Evolutionary conservation across 331 rosid species (phyloP), one percentile per base, ranked within the genome.

Genomic region (Quercus phellos): DNA sequence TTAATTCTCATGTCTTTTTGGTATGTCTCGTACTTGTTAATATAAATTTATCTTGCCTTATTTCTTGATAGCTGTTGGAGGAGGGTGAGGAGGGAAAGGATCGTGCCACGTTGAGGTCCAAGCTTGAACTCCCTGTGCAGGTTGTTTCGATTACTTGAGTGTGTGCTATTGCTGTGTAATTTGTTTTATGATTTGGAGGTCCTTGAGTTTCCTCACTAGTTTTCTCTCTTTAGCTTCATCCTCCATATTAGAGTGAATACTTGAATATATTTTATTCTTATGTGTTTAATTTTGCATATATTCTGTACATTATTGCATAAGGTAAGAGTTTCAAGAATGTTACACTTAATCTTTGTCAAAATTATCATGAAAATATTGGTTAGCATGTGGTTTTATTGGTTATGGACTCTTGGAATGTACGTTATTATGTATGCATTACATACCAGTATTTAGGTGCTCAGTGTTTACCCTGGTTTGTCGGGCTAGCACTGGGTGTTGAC

Each of bases 81-180:
- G 98, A 94, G 83, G 97, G 94, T 12, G 97, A 90, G 85, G 98
- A 93, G 73, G 98, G 97, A 84, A 94, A 88, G 84, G 97, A 90
- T 77, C 93, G 89, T 32, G 79, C 85, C 67, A 94, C 91, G 69
- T 81, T 94, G 89, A 90, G 90, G 91, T 89, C 98, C 76, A 94
- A 94, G 91, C 97, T 94, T 78, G 98, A 94, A 84, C 96, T 94
- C 50, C 98, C 97, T 30, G 97, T 94, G 82, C 98, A 94, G 97
- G 98, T 94, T 70, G 80, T 55, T 85, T 81, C 21, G 69, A 78
- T 60, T 75, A 70, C 68, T 83, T 43, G 53, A 46, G 7, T 18
- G 74, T 74, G 54, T 69, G 46, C 29, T 70, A 51, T 51, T 59
- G 55, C 70, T 55, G 38, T 7, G 0, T 77, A 69, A 68, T 55